These are phyloP conservation scores for Agastache rugosa DNA, from an alignment of 257 asterid species.

Conservation along the genomic window DNA sequence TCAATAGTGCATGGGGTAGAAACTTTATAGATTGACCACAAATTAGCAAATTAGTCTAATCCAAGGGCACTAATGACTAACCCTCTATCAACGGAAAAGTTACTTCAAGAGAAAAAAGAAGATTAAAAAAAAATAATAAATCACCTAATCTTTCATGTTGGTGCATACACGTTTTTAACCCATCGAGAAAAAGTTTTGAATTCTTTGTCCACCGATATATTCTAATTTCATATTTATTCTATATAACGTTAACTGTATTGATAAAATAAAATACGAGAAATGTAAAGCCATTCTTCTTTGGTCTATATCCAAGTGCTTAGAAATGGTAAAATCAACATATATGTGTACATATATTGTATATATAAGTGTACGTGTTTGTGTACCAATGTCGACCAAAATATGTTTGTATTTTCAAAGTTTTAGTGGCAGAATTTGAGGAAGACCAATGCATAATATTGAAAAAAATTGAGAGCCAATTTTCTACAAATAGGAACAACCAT, in stretches of 20 bases:
- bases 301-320: constrained; percentile 38
- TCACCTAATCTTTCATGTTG: constrained; percentile 31
- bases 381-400: constrained; percentile 39
- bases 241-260: background rate
- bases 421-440: constrained; percentile 56
- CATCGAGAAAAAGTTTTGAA: background rate
- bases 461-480: constrained; percentile 17
- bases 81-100: constrained; percentile 45
- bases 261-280: background rate
- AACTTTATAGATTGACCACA: constrained; percentile 35
- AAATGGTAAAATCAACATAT: constrained; percentile 33
- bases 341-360: background rate
- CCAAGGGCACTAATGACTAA: constrained; percentile 31
- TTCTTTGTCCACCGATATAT: background rate
- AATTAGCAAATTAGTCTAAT: constrained; percentile 26
- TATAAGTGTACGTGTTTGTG: constrained; percentile 27
- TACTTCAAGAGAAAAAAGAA: background rate
- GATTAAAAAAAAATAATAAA: background rate
- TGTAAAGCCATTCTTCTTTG: background rate
- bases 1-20: background rate
- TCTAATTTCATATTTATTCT: background rate
- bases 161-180: constrained; percentile 32
- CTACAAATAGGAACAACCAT: constrained; percentile 23
- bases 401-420: constrained; percentile 36
- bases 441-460: constrained; percentile 32